These are phyloP conservation scores for Cyclocybe cylindracea DNA, from an alignment of 768 basidiomycete species.

Conservation along the genomic window DNA sequence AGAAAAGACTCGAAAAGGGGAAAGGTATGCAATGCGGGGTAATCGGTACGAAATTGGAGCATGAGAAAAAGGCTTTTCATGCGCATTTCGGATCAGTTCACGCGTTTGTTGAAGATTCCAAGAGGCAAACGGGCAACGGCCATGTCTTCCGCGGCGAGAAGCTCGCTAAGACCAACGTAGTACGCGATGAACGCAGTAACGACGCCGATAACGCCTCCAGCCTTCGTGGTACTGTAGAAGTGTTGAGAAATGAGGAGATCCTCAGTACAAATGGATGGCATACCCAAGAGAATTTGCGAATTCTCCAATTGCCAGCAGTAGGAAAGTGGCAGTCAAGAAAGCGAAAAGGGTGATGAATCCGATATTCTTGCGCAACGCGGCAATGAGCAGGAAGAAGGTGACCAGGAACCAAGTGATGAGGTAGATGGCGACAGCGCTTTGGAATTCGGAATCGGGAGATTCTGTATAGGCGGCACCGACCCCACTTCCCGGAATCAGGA, in stretches of 20 bases:
- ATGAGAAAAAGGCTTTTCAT: background rate
- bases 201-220: slow-evolving; percentile 46
- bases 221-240: slow-evolving; percentile 33
- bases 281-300: slow-evolving; percentile 30
- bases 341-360: slow-evolving; percentile 40
- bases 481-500: slow-evolving; percentile 72
- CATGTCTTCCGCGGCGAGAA: slow-evolving; percentile 41
- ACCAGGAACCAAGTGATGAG: slow-evolving; percentile 74
- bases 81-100: slow-evolving; percentile 7
- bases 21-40: too few relatives aligned
- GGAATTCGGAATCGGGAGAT: slow-evolving; percentile 33
- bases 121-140: slow-evolving; percentile 40
- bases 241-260: background rate
- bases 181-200: slow-evolving; percentile 49
- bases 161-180: slow-evolving; percentile 46
- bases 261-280: slow-evolving; percentile 10
- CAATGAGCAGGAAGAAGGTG: slow-evolving; percentile 60
- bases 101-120: slow-evolving; percentile 37
- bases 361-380: slow-evolving; percentile 37
- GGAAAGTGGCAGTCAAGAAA: slow-evolving; percentile 41
- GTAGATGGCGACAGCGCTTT: slow-evolving; percentile 69
- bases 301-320: slow-evolving; percentile 41
- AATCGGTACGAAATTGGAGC: background rate
- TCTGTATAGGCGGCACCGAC: slow-evolving; percentile 52
- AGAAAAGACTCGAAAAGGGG: too few relatives aligned